Base-by-base conservation (phyloP, 495 filamentous ascomycete genomes). In the Niebla homalea region DNA sequence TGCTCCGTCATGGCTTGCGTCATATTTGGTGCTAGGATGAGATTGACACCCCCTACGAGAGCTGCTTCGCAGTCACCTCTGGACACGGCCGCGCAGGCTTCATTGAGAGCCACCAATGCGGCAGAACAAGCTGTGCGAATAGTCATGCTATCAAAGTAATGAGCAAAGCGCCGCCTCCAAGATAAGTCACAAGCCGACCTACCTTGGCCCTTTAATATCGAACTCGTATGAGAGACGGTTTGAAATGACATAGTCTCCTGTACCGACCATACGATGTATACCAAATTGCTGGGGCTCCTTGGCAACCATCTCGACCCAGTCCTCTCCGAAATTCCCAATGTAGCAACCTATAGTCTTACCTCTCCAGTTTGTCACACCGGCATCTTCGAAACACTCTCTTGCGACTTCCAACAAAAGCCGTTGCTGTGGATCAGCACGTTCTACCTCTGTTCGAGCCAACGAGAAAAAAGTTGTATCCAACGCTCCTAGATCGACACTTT, bases 301-400 rank as follows among this genome's bases (percentile, higher is more conserved):
- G 4, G 32, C 36, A 5, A 32, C 8, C 25, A 63, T 37, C 10
- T 63, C 52, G 2, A 52, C 29, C 62, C 61, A 67, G 18, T 67
- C 64, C 40, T 64, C 62, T 56, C 62, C 62, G 54, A 70, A 76
- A 12, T 46, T 59, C 1, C 75, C 77, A 1, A 75, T 55, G 43
- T 69, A 80, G 46, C 57, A 64, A 0, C 75, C 74, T 5, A 74
- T 64, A 5, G 57, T 39, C 46, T 60, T 61, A 4, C 75, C 73
- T n/a, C 61, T 60, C 59, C 62, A 77, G 20, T 62, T 43, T 2
- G 55, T 59, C 44, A 73, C 67, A 2, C 78, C 77, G 0, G 69
- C 60, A n/a, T 46, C 54, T 32, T 65, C 59, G 1, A 65, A 25
- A 32, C 50, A 55, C 42, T 66, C 63, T n/a, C 52, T 47, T 11